phyloP scores from a whole-genome alignment of 768 basidiomycete species.

The Symmetrospora coprosmae region DNA sequence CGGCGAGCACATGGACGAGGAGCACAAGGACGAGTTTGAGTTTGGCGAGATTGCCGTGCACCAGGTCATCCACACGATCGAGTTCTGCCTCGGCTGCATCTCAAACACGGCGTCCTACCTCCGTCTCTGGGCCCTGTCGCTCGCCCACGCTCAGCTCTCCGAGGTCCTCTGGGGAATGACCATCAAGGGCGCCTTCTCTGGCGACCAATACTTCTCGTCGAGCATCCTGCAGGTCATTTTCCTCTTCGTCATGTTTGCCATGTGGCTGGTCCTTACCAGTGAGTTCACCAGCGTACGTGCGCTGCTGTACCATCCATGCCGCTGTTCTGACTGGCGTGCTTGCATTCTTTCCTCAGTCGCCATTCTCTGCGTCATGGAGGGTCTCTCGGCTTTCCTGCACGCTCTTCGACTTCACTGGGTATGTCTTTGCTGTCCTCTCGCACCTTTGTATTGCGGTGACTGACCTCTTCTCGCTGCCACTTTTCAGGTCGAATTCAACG shows the following conservation, averaged over 20 bases:
- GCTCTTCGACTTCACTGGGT: conserved; percentile 93
- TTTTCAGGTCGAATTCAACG: too few species aligned
- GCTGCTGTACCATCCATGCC: too few species aligned
- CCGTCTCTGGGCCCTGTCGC: conserved; percentile 48
- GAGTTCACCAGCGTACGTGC: too few species aligned
- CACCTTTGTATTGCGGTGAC: conserved; percentile 58
- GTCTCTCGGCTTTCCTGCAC: conserved; percentile 87
- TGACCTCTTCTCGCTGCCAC: conserved; percentile 58
- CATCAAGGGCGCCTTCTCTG: conserved; percentile 43
- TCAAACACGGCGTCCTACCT: conserved; percentile 91
- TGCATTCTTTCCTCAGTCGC: background rate
- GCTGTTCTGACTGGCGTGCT: too few species aligned
- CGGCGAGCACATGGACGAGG: conserved; percentile 58
- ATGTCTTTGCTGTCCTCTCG: conserved; percentile 62
- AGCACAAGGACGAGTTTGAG: conserved; percentile 61
- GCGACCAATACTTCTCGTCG: too few species aligned
- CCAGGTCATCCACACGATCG: conserved; percentile 92
- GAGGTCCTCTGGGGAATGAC: conserved; percentile 55
- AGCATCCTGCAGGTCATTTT: conserved; percentile 45
- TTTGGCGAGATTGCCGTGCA: conserved; percentile 91
- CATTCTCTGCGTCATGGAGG: conserved; percentile 91
- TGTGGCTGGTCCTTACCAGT: conserved; percentile 67
- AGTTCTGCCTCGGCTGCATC: conserved; percentile 97
- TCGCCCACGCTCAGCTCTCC: conserved; percentile 93
- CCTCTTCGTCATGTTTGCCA: conserved; percentile 52